Conservation (phyloP, 345 rosid genomes). For the Bruguiera gymnorhiza region DNA sequence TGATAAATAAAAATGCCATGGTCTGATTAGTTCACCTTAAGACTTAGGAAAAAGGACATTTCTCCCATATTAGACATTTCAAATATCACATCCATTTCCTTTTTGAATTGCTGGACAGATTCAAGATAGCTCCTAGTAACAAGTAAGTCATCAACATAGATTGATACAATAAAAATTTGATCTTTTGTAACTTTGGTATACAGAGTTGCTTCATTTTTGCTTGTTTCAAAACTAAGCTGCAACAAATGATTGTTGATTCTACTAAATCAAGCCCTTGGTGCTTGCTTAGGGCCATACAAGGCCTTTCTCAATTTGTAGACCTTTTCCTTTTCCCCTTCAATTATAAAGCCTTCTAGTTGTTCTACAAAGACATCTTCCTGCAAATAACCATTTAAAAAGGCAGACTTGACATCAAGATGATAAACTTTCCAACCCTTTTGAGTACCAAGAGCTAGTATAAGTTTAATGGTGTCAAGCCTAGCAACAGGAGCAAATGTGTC, state of each 20-base stretch:
- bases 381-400: not conserved
- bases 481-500: slow-evolving; percentile 5
- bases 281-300: not conserved
- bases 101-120: not conserved
- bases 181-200: not conserved
- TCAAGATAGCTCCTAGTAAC: not conserved
- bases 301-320: not conserved
- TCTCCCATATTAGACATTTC: not conserved
- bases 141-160: not conserved
- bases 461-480: not conserved
- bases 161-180: not conserved
- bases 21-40: not conserved
- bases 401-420: not conserved
- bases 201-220: not conserved
- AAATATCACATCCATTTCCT: not conserved
- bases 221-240: not conserved
- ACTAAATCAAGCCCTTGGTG: not conserved
- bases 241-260: not conserved
- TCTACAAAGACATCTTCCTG: not conserved
- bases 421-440: not conserved
- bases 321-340: not conserved
- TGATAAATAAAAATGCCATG: not conserved
- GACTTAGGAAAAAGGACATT: not conserved
- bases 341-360: not conserved
- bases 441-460: not conserved